Conservation (phyloP, 1,139 yeast genomes). For the Suhomyces anneliseae region DNA sequence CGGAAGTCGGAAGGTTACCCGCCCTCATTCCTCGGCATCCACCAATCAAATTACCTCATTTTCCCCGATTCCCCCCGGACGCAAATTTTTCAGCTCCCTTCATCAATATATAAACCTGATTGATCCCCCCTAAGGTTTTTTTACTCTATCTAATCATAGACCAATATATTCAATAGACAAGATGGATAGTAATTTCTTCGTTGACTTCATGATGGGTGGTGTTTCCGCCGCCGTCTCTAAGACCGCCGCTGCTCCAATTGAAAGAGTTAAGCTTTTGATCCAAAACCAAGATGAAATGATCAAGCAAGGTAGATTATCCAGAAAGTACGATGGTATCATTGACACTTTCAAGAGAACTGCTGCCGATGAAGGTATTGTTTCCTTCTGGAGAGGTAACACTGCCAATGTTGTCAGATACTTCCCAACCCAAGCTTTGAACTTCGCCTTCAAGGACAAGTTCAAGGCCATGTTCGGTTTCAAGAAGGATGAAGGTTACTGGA, state of each 20-base stretch:
- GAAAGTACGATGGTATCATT: conserved; percentile 49
- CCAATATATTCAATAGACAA: conserved; percentile 16
- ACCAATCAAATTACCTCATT: conserved; percentile 8
- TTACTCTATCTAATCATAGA: conserved; percentile 8
- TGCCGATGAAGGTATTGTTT: conserved; percentile 51
- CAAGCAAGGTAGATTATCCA: conserved; percentile 54
- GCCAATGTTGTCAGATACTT: conserved; percentile 56
- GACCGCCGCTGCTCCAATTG: conserved; percentile 58
- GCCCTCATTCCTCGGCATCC: conserved; percentile 2
- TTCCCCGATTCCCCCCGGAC: conserved; percentile 14
- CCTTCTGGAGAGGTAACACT: conserved; percentile 61
- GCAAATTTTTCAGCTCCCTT: conserved; percentile 10
- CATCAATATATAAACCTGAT: conserved; percentile 9
- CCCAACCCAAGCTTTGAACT: conserved; percentile 57
- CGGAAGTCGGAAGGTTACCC: conserved; percentile 8
- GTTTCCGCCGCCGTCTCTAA: conserved; percentile 58
- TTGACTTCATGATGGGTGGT: conserved; percentile 55
- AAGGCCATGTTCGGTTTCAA: conserved; percentile 54
- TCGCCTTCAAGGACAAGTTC: conserved; percentile 55
- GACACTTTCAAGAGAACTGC: conserved; percentile 56
- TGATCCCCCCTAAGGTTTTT: conserved; percentile 9
- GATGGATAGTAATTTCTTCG: conserved; percentile 20
- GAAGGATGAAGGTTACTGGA: conserved; percentile 51
- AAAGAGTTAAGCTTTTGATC: conserved; percentile 54
- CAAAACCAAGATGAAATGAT: conserved; percentile 57